Base-by-base conservation (phyloP, 306 rosid species). In the Malus sieversii region DNA sequence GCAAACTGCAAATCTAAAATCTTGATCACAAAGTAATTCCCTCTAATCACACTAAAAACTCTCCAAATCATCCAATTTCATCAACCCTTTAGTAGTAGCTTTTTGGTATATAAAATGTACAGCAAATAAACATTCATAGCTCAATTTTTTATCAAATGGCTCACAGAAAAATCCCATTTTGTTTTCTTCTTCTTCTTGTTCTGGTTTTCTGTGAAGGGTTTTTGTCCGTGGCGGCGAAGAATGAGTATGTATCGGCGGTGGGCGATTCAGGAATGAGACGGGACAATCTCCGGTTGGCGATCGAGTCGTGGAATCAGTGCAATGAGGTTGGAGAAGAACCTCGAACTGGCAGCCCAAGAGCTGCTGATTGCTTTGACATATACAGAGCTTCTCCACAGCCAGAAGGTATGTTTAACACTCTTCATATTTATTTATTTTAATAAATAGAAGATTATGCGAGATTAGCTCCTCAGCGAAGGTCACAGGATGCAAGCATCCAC, bases 301-400 rank as follows among this genome's bases (percentile, higher is more conserved):
- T 88, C 18, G 93, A 88, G 77, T 86, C 88, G 2, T 88, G 93
- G 93, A 89, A 89, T 45, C 93, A 89, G 22, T 89, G 93, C 85
- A 89, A 89, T 78, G 93, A 86, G 77, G 90, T 85, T 71, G 88
- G 86, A 27, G 77, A 85, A 69, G 90, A 89, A 80, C 82, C 83
- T 33, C 77, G 65, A 19, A 81, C 81, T 60, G 90, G 93, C 27
- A 89, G 93, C 52, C 93, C 89, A n/a, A 83, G 90, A 79, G 84
- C 76, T 66, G 93, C 88, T 1, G 93, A 86, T 75, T 89, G 90
- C 70, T 85, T 86, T 75, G 84, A 83, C 73, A 61, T 79, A 20
- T 79, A 79, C 73, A 29, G 7, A 53, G 55, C 68, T 66, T 67
- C 84, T 53, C 25, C 79, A 9, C 53, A 46, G 23, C 46, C 42